phyloP scores from a whole-genome alignment of 1,139 yeast species.

The Pichia sp. region DNA sequence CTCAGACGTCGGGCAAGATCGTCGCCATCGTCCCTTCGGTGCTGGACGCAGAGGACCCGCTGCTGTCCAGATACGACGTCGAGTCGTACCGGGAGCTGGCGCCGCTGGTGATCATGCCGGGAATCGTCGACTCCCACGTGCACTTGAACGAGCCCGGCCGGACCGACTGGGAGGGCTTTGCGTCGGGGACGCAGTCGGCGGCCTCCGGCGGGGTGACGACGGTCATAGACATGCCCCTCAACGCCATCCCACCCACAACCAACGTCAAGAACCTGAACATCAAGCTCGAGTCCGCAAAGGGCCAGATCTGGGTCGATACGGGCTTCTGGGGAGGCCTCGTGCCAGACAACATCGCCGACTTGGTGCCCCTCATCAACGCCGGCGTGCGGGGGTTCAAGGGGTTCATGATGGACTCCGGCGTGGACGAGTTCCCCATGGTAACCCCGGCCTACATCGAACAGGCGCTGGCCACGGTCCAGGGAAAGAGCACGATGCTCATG shows the following conservation, averaged over 20 bases:
- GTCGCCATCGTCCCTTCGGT: constrained; percentile 42
- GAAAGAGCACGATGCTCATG: constrained; percentile 68
- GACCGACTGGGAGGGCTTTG: constrained; percentile 96
- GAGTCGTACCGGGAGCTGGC: constrained; percentile 49
- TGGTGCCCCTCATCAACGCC: constrained; percentile 68
- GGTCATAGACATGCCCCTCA: constrained; percentile 92
- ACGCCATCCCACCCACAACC: constrained; percentile 94
- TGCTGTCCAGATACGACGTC: constrained; percentile 41
- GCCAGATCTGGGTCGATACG: constrained; percentile 87
- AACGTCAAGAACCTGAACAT: constrained; percentile 68
- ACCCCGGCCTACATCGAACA: constrained; percentile 53
- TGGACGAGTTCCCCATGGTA: constrained; percentile 88
- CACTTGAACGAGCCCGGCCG: constrained; percentile 93
- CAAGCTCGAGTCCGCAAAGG: constrained; percentile 72
- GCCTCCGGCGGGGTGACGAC: constrained; percentile 96
- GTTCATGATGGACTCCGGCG: constrained; percentile 87
- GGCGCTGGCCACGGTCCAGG: constrained; percentile 62
- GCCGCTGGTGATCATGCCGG: constrained; percentile 74
- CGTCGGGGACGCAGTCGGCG: constrained; percentile 87
- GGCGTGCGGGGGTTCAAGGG: constrained; percentile 94
- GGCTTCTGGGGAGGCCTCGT: constrained; percentile 96
- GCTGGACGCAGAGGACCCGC: constrained; percentile 37
- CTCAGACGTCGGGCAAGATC: constrained; percentile 62
- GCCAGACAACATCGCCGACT: constrained; percentile 66
- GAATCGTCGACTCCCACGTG: constrained; percentile 89